phyloP scores from a whole-genome alignment of 2,329 filamentous ascomycete genomes.

The Diaporthe sp. region DNA sequence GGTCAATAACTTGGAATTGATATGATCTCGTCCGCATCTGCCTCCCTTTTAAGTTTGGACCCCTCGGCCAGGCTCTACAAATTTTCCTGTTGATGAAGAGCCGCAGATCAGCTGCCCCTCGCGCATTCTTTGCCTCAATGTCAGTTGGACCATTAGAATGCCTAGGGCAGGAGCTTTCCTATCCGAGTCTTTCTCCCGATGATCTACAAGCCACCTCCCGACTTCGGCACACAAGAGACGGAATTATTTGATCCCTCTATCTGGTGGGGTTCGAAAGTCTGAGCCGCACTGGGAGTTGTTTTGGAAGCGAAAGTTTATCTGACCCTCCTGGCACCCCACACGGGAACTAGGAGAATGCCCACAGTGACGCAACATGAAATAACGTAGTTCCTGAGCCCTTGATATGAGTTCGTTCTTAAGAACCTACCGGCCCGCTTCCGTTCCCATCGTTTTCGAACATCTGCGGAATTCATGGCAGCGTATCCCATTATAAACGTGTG shows the following conservation, averaged over 20 bases:
- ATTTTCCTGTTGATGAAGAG: neutral
- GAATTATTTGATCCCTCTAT: neutral
- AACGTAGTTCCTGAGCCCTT: neutral
- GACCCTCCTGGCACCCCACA: neutral
- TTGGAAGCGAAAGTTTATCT: slow-evolving; percentile 24
- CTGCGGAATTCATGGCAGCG: slow-evolving; percentile 6
- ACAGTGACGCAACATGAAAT: slow-evolving; percentile 14
- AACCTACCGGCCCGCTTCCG: neutral
- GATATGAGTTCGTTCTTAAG: neutral
- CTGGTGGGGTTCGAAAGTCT: neutral
- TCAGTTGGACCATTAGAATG: neutral
- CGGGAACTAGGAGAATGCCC: neutral
- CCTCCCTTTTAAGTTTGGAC: slow-evolving; percentile 13
- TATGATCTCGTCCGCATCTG: slow-evolving; percentile 6
- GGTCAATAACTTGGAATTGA: slow-evolving; percentile 2
- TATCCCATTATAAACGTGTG: slow-evolving; percentile 25
- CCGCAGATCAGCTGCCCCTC: neutral
- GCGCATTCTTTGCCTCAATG: neutral
- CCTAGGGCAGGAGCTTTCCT: neutral
- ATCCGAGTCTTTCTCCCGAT: neutral
- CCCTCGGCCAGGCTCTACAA: neutral
- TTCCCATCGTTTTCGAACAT: too few species aligned
- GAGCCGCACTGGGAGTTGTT: slow-evolving; percentile 14
- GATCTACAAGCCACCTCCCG: neutral
- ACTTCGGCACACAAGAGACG: neutral